Conservation (phyloP, 768 basidiomycete genomes). For the Mycena haematopus region DNA sequence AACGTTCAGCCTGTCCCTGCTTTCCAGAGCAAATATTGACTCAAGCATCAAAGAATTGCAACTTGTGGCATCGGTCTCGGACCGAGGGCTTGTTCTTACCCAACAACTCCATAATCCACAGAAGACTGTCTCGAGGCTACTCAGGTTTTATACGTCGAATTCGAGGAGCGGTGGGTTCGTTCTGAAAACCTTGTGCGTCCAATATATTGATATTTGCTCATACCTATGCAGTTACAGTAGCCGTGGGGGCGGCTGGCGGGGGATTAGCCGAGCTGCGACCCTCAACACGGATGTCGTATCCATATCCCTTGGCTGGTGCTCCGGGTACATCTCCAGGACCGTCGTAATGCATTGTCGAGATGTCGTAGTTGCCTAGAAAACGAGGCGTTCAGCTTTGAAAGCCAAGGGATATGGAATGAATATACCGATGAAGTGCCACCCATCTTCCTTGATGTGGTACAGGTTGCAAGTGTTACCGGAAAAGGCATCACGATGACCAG, state of each 20-base stretch:
- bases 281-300: constrained; percentile 75
- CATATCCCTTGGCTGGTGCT: constrained; percentile 72
- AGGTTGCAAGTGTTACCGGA: constrained; percentile 96
- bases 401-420: constrained; percentile 19
- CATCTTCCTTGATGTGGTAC: constrained; percentile 93
- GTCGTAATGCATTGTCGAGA: constrained; percentile 90
- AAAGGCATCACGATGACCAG: constrained; percentile 95
- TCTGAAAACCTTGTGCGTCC: not conserved
- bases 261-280: constrained; percentile 61
- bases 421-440: constrained; percentile 95
- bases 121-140: too few species aligned
- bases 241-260: constrained; percentile 35
- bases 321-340: constrained; percentile 76
- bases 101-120: too few species aligned
- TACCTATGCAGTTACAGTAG: constrained; percentile 29
- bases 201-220: constrained; percentile 9
- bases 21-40: too few species aligned
- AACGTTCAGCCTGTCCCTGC: too few species aligned
- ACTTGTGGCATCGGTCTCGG: too few species aligned
- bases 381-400: constrained; percentile 14
- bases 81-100: not conserved
- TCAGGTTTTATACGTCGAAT: not conserved
- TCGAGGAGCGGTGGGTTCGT: not conserved
- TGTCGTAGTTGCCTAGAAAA: constrained; percentile 85
- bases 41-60: too few species aligned